Evolutionary conservation across 2,329 filamentous ascomycete species (phyloP).

Genomic region (Diplodia scrobiculata): DNA sequence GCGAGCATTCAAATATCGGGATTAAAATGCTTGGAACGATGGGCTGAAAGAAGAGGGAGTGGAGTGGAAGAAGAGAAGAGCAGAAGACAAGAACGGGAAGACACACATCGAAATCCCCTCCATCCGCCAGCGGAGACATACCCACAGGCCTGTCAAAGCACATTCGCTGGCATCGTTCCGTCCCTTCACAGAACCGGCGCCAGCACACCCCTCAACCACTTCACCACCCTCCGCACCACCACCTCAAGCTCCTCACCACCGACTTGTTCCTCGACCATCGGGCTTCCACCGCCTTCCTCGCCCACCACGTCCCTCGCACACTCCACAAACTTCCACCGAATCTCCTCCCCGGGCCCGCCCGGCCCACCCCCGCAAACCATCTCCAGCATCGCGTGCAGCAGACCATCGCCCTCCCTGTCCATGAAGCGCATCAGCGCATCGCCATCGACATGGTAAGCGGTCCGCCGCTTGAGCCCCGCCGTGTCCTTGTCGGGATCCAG

Average conservation of each 20-base stretch:
- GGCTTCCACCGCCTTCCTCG: conserved; percentile 32
- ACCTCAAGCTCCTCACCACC: not conserved
- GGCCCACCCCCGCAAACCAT: not conserved
- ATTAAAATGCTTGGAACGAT: not conserved
- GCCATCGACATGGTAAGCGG: conserved; percentile 48
- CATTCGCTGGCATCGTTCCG: not conserved
- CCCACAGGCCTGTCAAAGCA: not conserved
- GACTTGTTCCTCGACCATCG: conserved; percentile 28
- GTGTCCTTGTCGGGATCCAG: conserved; percentile 37
- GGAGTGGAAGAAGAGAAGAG: not conserved
- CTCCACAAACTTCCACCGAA: conserved; percentile 36
- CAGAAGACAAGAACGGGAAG: not conserved
- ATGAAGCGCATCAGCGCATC: conserved; percentile 46
- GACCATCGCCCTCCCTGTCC: conserved; percentile 1
- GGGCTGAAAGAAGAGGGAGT: not conserved
- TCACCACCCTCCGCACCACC: conserved; percentile 2
- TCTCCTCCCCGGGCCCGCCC: conserved; percentile 33
- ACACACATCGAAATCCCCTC: no score
- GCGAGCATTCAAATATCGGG: not conserved
- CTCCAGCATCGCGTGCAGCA: conserved; percentile 4
- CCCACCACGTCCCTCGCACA: conserved; percentile 36
- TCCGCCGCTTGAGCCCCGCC: conserved; percentile 31
- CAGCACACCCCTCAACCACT: conserved; percentile 16
- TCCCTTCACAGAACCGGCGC: conserved; percentile 7
- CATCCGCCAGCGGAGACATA: not conserved